Percentiles rank a stretch among this genome's conserved stretches.
phyloP scores from a whole-genome alignment of 208 protist genomes.

The Acanthamoeba sp. region DNA sequence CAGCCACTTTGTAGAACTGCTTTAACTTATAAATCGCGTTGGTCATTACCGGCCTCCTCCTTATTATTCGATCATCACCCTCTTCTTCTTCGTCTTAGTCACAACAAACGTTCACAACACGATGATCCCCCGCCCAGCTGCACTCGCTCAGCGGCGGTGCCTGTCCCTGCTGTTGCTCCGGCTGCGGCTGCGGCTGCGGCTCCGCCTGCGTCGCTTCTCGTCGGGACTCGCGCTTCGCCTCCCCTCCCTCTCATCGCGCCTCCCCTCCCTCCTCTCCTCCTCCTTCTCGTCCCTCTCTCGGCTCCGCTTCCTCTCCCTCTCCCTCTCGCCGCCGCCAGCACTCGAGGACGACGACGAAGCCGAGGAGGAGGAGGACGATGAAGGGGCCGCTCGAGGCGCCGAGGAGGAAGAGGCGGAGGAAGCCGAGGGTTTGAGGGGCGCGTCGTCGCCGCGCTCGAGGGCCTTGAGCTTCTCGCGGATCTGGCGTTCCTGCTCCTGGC shows the following conservation, averaged over 20 bases:
- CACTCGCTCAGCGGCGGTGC: not conserved
- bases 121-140: no score
- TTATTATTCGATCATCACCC: no score
- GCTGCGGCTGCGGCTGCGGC: constrained; percentile 12
- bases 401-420: not conserved
- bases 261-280: not conserved
- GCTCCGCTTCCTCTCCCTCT: not conserved
- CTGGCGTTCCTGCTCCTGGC: constrained; percentile 36
- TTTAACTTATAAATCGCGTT: constrained; percentile 27
- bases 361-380: not conserved
- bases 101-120: no score
- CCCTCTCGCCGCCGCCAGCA: not conserved
- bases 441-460: constrained; percentile 45
- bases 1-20: constrained; percentile 58
- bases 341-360: not conserved
- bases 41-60: no score
- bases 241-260: not conserved
- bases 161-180: not conserved
- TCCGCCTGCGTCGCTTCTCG: not conserved
- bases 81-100: no score
- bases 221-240: constrained; percentile 1
- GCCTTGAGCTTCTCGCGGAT: constrained; percentile 62
- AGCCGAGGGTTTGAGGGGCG: not conserved
- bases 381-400: no score
- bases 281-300: not conserved